Evolutionary conservation across 306 rosid genomes (phyloP), one percentile per base, ranked within the genome.

Genomic region (Quercus mongolica): DNA sequence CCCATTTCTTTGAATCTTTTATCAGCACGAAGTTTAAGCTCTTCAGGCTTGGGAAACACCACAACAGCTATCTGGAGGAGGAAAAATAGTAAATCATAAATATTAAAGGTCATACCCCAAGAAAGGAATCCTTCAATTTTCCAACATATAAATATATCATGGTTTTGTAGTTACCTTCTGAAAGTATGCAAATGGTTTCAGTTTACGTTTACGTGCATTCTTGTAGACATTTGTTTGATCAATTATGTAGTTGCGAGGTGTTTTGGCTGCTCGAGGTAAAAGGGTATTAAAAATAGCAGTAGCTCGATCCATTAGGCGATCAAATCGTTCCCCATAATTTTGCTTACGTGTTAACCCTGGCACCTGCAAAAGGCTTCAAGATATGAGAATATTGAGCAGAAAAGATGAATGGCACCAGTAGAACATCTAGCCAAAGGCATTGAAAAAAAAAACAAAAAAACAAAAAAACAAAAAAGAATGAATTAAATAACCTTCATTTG

Each of bases 181-280:
- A 78, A 67, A 91, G 72, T 33, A 74, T 1, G 83, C 74, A 82
- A 91, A 87, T 33, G 92, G 87, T 71, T 76, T 83, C 71, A 91
- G 84, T 82, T 90, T 86, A 51, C 88, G 88, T 78, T 61, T 89
- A 46, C 93, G 89, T 5, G 90, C 90, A 77, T 41, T 84, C 86
- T 79, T 89, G 84, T 79, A 85, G 67, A 91, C 91, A 84, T 91
- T 91, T 79, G 90, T 87, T 80, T 80, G 90, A 70, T 87, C 93
- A 62, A 89, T 74, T 76, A 90, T 87, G 80, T 90, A 90, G 85
- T 90, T 88, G 67, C 77, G 87, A 56, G 90, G 92, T 26, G 79
- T 76, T 12, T 19, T 83, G 80, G 92, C 86, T 28, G 91, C 92
- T 71, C 86, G 84, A 18, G 85, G 70, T 38, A 90, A 69, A 83